Base-by-base conservation (phyloP, 345 rosid genomes). In the Eucalyptus cladocalyx region DNA sequence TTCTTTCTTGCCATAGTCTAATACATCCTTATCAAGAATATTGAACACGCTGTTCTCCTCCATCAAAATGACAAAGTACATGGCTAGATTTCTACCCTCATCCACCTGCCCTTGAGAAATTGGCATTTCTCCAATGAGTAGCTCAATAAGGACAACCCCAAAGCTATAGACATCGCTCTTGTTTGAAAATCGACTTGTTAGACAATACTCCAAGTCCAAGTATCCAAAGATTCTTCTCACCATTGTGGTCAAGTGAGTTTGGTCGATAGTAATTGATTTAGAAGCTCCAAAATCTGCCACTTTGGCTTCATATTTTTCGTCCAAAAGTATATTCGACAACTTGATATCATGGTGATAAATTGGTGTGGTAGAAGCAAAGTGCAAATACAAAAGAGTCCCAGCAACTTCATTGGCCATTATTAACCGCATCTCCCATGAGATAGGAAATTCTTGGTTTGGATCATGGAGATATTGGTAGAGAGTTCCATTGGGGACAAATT, bases 361-460 rank as follows among this genome's bases (percentile, higher is more conserved):
- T 0, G 4, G 65, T 26, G 3, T 11, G 65, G 65, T 0, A 1
- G 1, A 3, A 58, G 65, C 65, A 24, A 24, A 58, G n/a, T 58
- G 65, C n/a, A 58, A 58, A 26, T 58, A 58, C 0, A 2, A 58
- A 0, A 11, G 0, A 58, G 15, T 1, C n/a, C 4, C n/a, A 0
- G 65, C n/a, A 58, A 58, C 65, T 26, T 58, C n/a, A 58, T 5
- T 26, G 7, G 7, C 14, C 1, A 58, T 58, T 26, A n/a, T 10
- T 58, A 58, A 58, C 3, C 7, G 7, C 4, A 0, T 58, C 2
- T 58, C 65, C 65, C 65, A 58, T 1, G 7, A 58, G 65, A 58
- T 58, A 10, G 65, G 65, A 58, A 24, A 58, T 58, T 58, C 65
- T 58, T 24, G 1, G 65, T 24, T 24, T 58, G 65, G n/a, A 58